Conservation (phyloP, 2,329 filamentous ascomycete species). For the Fusarium algeriense region DNA sequence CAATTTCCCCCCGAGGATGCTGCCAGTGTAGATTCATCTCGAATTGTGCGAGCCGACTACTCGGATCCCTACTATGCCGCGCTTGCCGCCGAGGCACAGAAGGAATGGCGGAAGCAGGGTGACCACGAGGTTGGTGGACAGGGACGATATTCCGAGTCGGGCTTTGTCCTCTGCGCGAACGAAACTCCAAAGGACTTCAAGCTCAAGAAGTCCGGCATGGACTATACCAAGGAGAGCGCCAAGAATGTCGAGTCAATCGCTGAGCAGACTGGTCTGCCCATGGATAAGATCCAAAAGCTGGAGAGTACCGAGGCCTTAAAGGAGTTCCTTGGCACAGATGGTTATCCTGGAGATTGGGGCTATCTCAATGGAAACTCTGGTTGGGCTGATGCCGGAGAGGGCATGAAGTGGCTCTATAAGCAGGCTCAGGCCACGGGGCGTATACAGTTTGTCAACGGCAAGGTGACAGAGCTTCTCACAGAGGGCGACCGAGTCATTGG, state of each 20-base stretch:
- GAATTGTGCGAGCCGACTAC: constrained; percentile 81
- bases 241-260: constrained; percentile 69
- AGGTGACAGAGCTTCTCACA: constrained; percentile 58
- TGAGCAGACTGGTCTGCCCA: constrained; percentile 52
- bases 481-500: constrained; percentile 64
- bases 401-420: constrained; percentile 73
- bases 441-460: constrained; percentile 66
- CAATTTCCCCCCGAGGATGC: constrained; percentile 72
- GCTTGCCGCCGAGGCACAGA: constrained; percentile 78
- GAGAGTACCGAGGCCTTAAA: constrained; percentile 60
- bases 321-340: constrained; percentile 60
- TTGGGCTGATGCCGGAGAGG: constrained; percentile 82
- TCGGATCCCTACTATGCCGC: constrained; percentile 80
- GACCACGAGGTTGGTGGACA: constrained; percentile 69
- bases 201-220: constrained; percentile 60
- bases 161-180: constrained; percentile 74
- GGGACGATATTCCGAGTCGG: constrained; percentile 77
- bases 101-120: constrained; percentile 73
- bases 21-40: constrained; percentile 72
- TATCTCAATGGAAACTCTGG: constrained; percentile 81
- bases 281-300: constrained; percentile 59
- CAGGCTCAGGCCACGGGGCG: constrained; percentile 67
- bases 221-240: constrained; percentile 71
- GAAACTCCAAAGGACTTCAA: constrained; percentile 49
- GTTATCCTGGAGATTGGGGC: constrained; percentile 71